Percentiles rank a stretch among this genome's conserved stretches.
Conservation (phyloP, 306 rosid genomes). For the Biancaea sappan region DNA sequence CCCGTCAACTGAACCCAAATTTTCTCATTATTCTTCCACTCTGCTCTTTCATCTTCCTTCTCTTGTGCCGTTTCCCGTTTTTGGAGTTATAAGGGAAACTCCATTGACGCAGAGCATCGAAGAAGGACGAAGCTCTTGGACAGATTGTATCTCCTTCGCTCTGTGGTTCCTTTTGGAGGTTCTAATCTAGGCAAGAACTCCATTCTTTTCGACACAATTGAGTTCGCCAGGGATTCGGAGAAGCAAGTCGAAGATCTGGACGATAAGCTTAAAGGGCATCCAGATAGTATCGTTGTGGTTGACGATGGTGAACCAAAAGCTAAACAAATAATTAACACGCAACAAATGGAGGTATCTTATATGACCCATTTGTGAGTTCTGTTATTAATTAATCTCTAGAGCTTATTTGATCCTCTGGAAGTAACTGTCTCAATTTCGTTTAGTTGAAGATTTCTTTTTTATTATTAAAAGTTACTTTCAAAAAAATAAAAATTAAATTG, state of each 20-base stretch:
- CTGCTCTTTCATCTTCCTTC: too few species aligned
- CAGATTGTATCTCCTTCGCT: constrained; percentile 74
- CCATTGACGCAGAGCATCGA: too few species aligned
- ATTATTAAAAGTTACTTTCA: too few species aligned
- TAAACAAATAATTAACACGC: constrained; percentile 49
- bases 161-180: constrained; percentile 90
- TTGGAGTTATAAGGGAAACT: too few species aligned
- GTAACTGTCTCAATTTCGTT: too few species aligned
- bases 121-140: too few species aligned
- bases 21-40: neutral
- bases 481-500: too few species aligned
- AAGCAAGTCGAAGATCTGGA: constrained; percentile 78
- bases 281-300: neutral
- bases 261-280: constrained; percentile 77
- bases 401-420: too few species aligned
- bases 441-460: too few species aligned
- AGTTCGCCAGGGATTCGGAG: constrained; percentile 73
- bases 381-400: too few species aligned
- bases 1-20: neutral
- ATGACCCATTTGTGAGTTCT: too few species aligned
- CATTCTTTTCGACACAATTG: constrained; percentile 88
- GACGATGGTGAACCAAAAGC: constrained; percentile 32
- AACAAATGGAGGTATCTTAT: constrained; percentile 78
- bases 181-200: constrained; percentile 91
- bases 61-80: neutral